phyloP scores from a whole-genome alignment of 1,284 basidiomycete species.

The Trametes pubescens region DNA sequence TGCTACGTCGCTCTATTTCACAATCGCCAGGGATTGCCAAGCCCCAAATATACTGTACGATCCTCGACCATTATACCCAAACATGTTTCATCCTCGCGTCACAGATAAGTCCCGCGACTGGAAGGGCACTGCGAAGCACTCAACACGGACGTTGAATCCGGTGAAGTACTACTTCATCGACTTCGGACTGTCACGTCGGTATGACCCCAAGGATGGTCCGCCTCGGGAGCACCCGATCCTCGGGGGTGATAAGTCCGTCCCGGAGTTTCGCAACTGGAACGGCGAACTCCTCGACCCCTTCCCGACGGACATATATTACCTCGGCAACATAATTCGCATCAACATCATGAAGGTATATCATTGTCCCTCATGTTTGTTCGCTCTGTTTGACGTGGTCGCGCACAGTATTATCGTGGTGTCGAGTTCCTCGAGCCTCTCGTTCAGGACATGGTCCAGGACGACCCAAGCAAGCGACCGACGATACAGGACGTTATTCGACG shows the following conservation, averaged over 20 bases:
- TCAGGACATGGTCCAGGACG: slow-evolving; percentile 28
- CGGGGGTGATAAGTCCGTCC: slow-evolving; percentile 22
- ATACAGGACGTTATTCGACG: slow-evolving; percentile 27
- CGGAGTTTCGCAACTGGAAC: slow-evolving; percentile 12
- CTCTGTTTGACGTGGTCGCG: too few species aligned
- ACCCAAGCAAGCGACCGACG: slow-evolving; percentile 29
- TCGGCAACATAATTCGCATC: slow-evolving; percentile 44
- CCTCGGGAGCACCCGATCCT: slow-evolving; percentile 13
- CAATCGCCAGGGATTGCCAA: slow-evolving; percentile 47
- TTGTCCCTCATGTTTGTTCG: neutral
- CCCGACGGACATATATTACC: slow-evolving; percentile 40
- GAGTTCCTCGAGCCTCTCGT: slow-evolving; percentile 27
- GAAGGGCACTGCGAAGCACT: slow-evolving; percentile 36
- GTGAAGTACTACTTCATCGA: slow-evolving; percentile 39
- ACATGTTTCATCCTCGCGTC: slow-evolving; percentile 40
- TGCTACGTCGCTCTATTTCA: neutral
- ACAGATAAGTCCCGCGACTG: slow-evolving; percentile 10
- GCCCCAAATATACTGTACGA: slow-evolving; percentile 48
- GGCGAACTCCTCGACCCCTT: slow-evolving; percentile 36
- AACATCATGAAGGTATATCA: slow-evolving; percentile 29
- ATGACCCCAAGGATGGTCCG: neutral
- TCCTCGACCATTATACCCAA: slow-evolving; percentile 36
- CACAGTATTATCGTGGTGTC: slow-evolving; percentile 12
- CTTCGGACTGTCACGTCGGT: slow-evolving; percentile 39
- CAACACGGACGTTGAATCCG: slow-evolving; percentile 37